Evolutionary conservation across 2,329 filamentous ascomycete species (phyloP).

Genomic region (Phoma sp.): DNA sequence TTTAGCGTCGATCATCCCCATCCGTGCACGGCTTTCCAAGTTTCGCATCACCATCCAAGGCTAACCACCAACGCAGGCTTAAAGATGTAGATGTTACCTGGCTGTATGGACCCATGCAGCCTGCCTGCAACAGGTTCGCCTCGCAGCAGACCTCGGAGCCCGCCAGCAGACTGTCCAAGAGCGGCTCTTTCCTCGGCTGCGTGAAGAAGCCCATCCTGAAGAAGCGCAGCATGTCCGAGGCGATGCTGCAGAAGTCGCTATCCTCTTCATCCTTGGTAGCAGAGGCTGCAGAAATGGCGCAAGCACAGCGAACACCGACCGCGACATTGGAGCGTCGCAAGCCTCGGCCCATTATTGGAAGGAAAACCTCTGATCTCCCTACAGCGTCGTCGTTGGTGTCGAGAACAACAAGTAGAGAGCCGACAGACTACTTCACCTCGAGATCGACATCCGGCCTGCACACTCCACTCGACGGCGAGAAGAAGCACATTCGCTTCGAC

Average conservation of each 20-base stretch:
- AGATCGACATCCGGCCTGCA: conserved; percentile 73
- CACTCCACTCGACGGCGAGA: conserved; percentile 67
- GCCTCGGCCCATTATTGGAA: conserved; percentile 63
- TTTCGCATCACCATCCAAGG: conserved; percentile 5
- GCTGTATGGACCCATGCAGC: conserved; percentile 92
- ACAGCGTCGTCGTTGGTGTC: conserved; percentile 67
- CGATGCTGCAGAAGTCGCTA: conserved; percentile 88
- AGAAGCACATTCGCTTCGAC: conserved; percentile 94
- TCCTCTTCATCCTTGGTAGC: conserved; percentile 89
- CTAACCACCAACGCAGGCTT: conserved; percentile 66
- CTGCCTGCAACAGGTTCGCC: conserved; percentile 65
- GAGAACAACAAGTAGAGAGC: conserved; percentile 66
- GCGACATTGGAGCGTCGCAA: conserved; percentile 52
- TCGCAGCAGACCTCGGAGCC: conserved; percentile 57
- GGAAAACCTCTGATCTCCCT: conserved; percentile 72
- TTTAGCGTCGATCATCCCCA: conserved; percentile 36
- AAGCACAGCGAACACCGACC: conserved; percentile 76
- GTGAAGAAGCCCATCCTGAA: conserved; percentile 92
- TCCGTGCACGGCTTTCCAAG: conserved; percentile 27
- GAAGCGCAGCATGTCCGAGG: conserved; percentile 94
- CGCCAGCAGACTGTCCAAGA: conserved; percentile 63
- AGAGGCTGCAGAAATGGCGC: conserved; percentile 84
- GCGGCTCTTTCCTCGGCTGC: conserved; percentile 67
- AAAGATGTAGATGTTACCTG: conserved; percentile 98
- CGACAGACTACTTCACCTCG: conserved; percentile 70